These are phyloP conservation scores for Leishmania braziliensis DNA, from an alignment of 208 protist genomes.

Conservation along the genomic window DNA sequence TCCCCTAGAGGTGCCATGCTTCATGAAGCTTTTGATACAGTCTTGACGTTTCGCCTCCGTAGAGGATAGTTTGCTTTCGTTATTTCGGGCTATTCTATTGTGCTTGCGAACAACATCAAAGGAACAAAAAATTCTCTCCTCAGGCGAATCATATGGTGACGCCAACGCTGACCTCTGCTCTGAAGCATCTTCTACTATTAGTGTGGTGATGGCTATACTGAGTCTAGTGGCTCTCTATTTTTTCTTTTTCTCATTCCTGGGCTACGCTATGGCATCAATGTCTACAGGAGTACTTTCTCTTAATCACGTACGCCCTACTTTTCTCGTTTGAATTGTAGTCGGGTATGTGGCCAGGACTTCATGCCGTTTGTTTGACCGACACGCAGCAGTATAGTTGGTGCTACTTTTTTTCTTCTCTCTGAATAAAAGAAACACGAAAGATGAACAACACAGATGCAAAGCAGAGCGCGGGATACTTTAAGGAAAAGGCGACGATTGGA, in stretches of 20 bases:
- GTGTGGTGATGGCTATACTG: not conserved
- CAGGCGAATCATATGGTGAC: not conserved
- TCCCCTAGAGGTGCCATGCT: not conserved
- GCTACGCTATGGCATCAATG: too few species aligned
- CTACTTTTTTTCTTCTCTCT: not conserved
- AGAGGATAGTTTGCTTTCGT: not conserved
- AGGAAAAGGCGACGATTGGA: slow-evolving; percentile 80
- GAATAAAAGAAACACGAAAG: slow-evolving; percentile 3
- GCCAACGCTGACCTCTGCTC: not conserved
- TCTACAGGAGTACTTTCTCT: not conserved
- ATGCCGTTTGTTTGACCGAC: not conserved
- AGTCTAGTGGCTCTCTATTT: not conserved
- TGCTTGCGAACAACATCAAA: not conserved
- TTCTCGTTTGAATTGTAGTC: not conserved
- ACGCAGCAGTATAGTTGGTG: not conserved
- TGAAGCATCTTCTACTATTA: not conserved
- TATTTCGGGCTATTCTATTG: not conserved
- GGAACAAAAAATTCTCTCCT: not conserved
- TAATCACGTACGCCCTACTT: too few species aligned
- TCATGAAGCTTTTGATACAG: not conserved
- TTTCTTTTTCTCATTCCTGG: not conserved
- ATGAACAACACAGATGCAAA: slow-evolving; percentile 62
- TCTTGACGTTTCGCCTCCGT: not conserved
- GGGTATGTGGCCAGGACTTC: not conserved
- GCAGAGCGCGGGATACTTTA: slow-evolving; percentile 80